These are phyloP conservation scores for Lavandula angustifolia DNA, from an alignment of 257 asterid genomes.

Conservation along the genomic window DNA sequence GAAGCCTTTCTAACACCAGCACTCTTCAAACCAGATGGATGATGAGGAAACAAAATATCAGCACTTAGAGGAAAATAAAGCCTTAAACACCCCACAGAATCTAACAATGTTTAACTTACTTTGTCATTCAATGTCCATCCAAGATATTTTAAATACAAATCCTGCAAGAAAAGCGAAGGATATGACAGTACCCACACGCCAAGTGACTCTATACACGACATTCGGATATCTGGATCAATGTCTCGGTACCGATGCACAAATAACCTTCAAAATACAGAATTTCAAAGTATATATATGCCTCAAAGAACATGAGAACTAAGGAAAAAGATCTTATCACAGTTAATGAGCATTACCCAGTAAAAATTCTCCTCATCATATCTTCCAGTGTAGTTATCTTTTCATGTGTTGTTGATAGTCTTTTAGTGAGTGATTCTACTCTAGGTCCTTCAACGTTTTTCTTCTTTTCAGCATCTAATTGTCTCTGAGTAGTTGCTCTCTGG, in stretches of 20 bases:
- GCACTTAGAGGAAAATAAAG: conserved; percentile 30
- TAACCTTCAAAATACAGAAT: conserved; percentile 54
- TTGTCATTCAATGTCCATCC: conserved; percentile 99
- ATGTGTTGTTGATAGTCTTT: conserved; percentile 73
- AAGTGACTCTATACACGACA: conserved; percentile 90
- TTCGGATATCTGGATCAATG: conserved; percentile 87
- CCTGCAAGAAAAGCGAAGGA: conserved; percentile 96
- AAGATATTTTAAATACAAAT: conserved; percentile 90
- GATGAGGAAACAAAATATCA: conserved; percentile 29
- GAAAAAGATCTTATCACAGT: conserved; percentile 20
- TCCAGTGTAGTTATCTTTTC: conserved; percentile 84
- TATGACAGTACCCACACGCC: conserved; percentile 94
- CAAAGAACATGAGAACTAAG: conserved; percentile 5
- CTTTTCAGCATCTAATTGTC: conserved; percentile 95
- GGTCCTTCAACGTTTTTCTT: conserved; percentile 78
- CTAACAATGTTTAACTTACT: conserved; percentile 47
- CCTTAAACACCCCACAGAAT: neutral
- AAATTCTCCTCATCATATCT: conserved; percentile 94
- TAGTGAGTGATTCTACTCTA: conserved; percentile 85
- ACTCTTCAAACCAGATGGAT: conserved; percentile 50
- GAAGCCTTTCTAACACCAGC: conserved; percentile 97
- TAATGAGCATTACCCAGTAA: conserved; percentile 65
- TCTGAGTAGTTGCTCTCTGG: conserved; percentile 91
- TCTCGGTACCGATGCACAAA: conserved; percentile 98
- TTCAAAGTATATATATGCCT: conserved; percentile 10